A percentile compares a stretch with the other conserved stretches of the same genome.
These are phyloP conservation scores for Tricholoma furcatifolium DNA, from an alignment of 768 basidiomycete genomes.

Conservation along the genomic window DNA sequence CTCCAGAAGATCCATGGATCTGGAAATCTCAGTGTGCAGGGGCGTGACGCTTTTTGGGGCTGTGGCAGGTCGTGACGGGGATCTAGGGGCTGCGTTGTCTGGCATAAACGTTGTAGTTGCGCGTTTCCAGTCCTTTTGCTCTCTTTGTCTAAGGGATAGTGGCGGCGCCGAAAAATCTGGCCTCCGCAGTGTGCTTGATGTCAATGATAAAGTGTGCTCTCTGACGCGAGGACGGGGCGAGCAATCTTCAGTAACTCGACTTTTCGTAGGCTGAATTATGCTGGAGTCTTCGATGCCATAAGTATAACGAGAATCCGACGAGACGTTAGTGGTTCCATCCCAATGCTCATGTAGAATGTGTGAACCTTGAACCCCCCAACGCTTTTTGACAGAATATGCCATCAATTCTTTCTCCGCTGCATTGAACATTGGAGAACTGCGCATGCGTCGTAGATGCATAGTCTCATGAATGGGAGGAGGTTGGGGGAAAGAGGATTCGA, in stretches of 20 bases:
- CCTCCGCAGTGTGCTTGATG: background rate
- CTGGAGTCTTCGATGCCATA: background rate
- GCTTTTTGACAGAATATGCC: conserved; percentile 20
- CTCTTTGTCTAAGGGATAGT: background rate
- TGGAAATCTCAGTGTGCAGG: conserved; percentile 19
- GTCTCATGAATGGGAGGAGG: conserved; percentile 42
- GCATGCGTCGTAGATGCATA: conserved; percentile 35
- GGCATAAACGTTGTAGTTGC: conserved; percentile 4
- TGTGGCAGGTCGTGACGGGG: background rate
- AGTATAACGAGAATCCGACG: background rate
- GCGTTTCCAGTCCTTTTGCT: conserved; percentile 9
- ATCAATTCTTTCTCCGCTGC: conserved; percentile 24
- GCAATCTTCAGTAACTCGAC: background rate
- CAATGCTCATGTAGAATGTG: background rate
- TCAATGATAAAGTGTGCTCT: background rate
- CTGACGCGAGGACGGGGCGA: background rate
- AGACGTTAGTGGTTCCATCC: background rate
- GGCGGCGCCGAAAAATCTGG: background rate
- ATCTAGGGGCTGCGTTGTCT: background rate
- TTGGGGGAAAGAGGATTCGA: conserved; percentile 40
- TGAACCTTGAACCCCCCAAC: conserved; percentile 16
- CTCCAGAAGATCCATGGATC: conserved; percentile 31
- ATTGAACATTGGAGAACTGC: conserved; percentile 42
- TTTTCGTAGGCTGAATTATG: background rate
- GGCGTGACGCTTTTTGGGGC: conserved; percentile 2